These are phyloP conservation scores for Mariannaea elegans DNA, from an alignment of 2,329 filamentous ascomycete species.

Conservation along the genomic window DNA sequence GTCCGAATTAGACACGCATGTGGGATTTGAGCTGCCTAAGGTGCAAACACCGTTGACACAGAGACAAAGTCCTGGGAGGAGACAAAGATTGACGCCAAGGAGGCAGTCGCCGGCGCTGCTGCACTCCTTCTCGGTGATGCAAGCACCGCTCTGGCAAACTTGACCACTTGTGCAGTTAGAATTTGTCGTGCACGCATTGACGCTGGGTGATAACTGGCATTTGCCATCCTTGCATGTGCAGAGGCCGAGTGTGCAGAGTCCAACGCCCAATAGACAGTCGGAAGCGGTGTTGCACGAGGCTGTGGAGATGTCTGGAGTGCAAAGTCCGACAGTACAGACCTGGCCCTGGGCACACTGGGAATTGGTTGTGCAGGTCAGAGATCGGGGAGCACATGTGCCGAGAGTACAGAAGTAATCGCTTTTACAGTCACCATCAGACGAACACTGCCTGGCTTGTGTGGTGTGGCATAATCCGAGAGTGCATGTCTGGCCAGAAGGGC, in stretches of 20 bases:
- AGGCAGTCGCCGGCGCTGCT: slow-evolving; percentile 8
- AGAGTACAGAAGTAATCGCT: slow-evolving; percentile 10
- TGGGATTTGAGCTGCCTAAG: slow-evolving; percentile 13
- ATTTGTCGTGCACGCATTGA: slow-evolving; percentile 9
- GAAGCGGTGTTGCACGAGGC: slow-evolving; percentile 2
- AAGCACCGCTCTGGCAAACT: slow-evolving; percentile 25
- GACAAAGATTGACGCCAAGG: slow-evolving; percentile 16
- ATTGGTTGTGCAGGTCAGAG: background rate
- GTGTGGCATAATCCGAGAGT: slow-evolving; percentile 9
- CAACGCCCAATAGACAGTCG: slow-evolving; percentile 22
- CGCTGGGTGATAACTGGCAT: slow-evolving; percentile 4
- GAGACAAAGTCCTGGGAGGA: slow-evolving; percentile 18
- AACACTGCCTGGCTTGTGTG: background rate
- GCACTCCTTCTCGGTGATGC: slow-evolving; percentile 13
- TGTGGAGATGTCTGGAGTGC: slow-evolving; percentile 4
- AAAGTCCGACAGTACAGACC: slow-evolving; percentile 10
- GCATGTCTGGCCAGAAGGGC: slow-evolving; percentile 3
- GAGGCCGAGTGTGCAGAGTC: slow-evolving; percentile 24
- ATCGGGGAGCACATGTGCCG: slow-evolving; percentile 7
- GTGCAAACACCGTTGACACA: slow-evolving; percentile 27
- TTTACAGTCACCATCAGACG: slow-evolving; percentile 1
- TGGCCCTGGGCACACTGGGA: slow-evolving; percentile 10
- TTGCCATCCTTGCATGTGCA: slow-evolving; percentile 21
- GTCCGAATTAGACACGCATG: slow-evolving; percentile 1
- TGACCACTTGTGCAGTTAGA: slow-evolving; percentile 9